A percentile compares a stretch with the other conserved stretches of the same genome.
Evolutionary conservation across 371 early-diverging fungal genomes (phyloP).

Genomic region (Blakeslea trispora): DNA sequence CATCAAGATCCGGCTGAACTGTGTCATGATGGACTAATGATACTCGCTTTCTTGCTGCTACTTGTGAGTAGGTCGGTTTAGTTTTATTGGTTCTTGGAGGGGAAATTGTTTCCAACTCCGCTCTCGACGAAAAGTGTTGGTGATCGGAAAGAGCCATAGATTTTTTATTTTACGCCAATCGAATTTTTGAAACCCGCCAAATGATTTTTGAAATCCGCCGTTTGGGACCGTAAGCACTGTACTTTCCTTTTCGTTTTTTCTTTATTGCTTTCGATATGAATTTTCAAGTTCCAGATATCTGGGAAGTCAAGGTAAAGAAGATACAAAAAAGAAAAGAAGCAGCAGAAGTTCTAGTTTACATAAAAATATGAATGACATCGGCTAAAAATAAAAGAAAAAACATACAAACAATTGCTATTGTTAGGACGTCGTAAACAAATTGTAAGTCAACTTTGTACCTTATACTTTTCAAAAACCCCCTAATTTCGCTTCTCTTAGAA

Average conservation of each 20-base stretch:
- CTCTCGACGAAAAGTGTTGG: background rate
- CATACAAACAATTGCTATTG: too few species aligned
- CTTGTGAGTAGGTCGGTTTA: background rate
- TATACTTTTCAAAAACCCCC: too few species aligned
- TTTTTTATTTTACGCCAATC: too few species aligned
- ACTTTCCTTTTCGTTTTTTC: too few species aligned
- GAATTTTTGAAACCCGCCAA: too few species aligned
- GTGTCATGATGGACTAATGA: background rate
- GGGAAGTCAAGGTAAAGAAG: conserved; percentile 54
- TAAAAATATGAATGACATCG: too few species aligned
- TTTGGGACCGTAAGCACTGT: too few species aligned
- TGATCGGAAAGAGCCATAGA: background rate
- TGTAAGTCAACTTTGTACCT: conserved; percentile 49
- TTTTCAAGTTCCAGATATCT: conserved; percentile 52
- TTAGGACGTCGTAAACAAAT: conserved; percentile 69
- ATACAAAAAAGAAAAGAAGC: background rate
- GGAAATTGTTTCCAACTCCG: conserved; percentile 5
- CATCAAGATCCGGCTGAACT: background rate
- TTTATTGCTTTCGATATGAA: too few species aligned
- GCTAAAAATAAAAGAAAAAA: too few species aligned
- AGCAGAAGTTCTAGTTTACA: background rate
- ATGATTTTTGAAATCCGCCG: too few species aligned
- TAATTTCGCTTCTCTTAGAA: conserved; percentile 30
- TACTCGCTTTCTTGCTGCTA: background rate
- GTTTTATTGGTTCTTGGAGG: background rate